Base-by-base conservation (phyloP, 108 stramenopile species). In the Phaeodactylum tricornutum region DNA sequence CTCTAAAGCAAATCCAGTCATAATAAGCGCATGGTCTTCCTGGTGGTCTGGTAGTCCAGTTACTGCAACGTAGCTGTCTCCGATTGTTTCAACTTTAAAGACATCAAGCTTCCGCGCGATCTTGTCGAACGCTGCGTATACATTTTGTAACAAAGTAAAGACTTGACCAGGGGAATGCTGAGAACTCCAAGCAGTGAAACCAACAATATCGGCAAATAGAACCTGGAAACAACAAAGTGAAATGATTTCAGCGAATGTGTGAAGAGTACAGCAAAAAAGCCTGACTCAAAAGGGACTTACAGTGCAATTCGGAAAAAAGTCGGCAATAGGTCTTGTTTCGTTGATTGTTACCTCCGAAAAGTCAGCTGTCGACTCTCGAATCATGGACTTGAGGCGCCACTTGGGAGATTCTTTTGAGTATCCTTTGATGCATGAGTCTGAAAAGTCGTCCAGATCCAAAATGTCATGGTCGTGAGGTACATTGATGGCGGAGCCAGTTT, bases 41-140 rank as follows among this genome's bases (percentile, higher is more conserved):
- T 63, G 59, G 36, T 70, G 74, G 5, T 75, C 53, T 8, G 74
- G 74, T 35, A 75, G 62, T 38, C 74, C 74, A 4, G 71, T 67
- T 0, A 75, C 74, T 24, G 74, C 74, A 46, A 75, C 71, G 62
- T 75, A 75, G 29, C 70, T 72, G 38, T 75, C 74, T 7, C 73
- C 61, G 6, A 58, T 29, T 12, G 57, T 58, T 15, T 55, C 54
- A 11, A 55, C 54, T 21, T 55, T 55, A 28, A 55, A 55, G 21
- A 52, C 50, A 11, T 17, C 37, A 7, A 17, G 32, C 12, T 25
- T 31, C 8, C 19, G 9, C 4, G 73, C 73, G 6, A 71, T 34
- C 29, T 47, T 50, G 36, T 75, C 69, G 30, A 72, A 75, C 27
- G 63, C 62, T 64, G 63, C 64, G 55, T 67, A 75, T 8, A 75